Percentiles rank a stretch among this genome's conserved stretches.
These are phyloP conservation scores for Aspergillus neoniger DNA, from an alignment of 2,329 filamentous ascomycete species.

Conservation along the genomic window DNA sequence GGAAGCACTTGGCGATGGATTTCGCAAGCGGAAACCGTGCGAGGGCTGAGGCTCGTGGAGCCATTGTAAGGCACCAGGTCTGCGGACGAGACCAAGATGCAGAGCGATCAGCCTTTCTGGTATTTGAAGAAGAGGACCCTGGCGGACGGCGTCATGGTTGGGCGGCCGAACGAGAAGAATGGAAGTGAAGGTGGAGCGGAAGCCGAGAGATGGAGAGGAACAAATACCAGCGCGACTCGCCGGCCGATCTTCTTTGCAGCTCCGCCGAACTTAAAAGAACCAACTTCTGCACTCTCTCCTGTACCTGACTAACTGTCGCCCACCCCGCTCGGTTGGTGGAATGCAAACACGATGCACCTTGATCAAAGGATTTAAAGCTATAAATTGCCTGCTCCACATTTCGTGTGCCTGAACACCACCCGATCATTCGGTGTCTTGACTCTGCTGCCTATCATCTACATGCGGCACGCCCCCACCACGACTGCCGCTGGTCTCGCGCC, in stretches of 20 bases:
- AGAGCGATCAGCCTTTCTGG: neutral
- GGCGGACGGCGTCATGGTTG: neutral
- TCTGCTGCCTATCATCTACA: conserved; percentile 21
- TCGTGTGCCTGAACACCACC: neutral
- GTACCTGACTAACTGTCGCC: neutral
- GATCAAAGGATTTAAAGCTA: neutral
- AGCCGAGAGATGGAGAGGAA: neutral
- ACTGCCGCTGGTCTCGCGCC: conserved; percentile 19
- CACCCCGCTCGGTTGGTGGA: neutral
- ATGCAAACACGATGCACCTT: neutral
- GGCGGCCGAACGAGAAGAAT: neutral
- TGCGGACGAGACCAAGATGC: neutral
- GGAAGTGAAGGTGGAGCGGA: neutral
- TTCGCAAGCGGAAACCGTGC: conserved; percentile 27
- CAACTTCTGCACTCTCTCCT: neutral
- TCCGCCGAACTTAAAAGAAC: neutral
- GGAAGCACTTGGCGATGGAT: conserved; percentile 14
- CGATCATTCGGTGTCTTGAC: neutral
- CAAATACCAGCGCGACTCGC: neutral
- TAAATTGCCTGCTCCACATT: neutral
- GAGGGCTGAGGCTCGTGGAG: conserved; percentile 22
- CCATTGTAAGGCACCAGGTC: conserved; percentile 9
- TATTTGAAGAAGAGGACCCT: neutral
- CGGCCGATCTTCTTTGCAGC: neutral
- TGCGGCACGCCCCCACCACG: conserved; percentile 22